Percentiles rank a stretch among this genome's conserved stretches.
These are phyloP conservation scores for Kurtzmaniella quercitrusa DNA, from an alignment of 1,139 yeast species.

Conservation along the genomic window DNA sequence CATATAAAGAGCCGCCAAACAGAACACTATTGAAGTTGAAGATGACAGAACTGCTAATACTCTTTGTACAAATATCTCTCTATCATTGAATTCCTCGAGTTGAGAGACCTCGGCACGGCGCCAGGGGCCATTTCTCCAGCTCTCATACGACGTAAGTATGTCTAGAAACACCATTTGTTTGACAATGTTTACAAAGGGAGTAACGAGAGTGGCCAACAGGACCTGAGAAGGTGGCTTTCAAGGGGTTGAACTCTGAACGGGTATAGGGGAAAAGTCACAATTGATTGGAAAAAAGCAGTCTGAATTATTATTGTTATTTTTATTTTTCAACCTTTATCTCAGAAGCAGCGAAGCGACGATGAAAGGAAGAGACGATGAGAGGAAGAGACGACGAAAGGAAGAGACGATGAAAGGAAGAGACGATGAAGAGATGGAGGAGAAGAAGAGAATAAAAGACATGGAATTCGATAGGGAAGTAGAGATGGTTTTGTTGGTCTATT, in stretches of 20 bases:
- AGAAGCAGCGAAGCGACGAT: background rate
- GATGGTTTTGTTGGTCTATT: too few relatives aligned
- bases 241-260: too few relatives aligned
- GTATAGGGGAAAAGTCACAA: background rate
- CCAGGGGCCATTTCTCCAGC: background rate
- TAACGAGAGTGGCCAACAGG: background rate
- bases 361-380: too few relatives aligned
- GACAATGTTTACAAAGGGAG: background rate
- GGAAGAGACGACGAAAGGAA: too few relatives aligned
- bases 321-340: background rate
- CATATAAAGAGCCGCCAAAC: conserved; percentile 50
- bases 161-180: background rate
- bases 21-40: conserved; percentile 51
- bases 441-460: too few relatives aligned
- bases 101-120: conserved; percentile 14
- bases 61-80: conserved; percentile 32
- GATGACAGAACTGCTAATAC: conserved; percentile 56
- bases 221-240: background rate
- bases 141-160: background rate
- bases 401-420: too few relatives aligned
- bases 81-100: conserved; percentile 20
- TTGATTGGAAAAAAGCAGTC: conserved; percentile 9
- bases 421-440: too few relatives aligned
- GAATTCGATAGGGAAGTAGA: too few relatives aligned
- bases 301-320: conserved; percentile 3